A percentile compares a stretch with the other conserved stretches of the same genome.
These are phyloP conservation scores for Stephania japonica DNA, from an alignment of 164 flowering plant species.

Conservation along the genomic window DNA sequence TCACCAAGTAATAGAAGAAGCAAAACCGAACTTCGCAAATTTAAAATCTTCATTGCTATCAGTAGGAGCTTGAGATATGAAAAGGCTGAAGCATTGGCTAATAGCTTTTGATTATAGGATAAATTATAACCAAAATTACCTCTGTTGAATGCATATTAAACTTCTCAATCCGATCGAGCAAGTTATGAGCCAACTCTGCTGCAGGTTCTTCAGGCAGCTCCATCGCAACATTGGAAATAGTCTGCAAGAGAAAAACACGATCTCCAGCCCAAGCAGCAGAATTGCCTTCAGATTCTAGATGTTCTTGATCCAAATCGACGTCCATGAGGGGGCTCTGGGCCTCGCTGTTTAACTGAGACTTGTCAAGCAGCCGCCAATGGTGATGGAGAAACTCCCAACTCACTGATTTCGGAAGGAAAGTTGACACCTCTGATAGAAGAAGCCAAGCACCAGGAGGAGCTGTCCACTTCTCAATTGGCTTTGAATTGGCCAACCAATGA, in stretches of 20 bases:
- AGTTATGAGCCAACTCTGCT: conserved; percentile 76
- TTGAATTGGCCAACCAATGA: conserved; percentile 54
- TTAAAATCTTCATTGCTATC: not conserved
- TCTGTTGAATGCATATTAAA: conserved; percentile 93
- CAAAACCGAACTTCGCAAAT: not conserved
- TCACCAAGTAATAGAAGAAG: not conserved
- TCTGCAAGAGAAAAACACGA: conserved; percentile 81
- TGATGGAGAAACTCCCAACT: conserved; percentile 90
- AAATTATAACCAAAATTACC: conserved; percentile 34
- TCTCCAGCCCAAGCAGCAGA: conserved; percentile 83
- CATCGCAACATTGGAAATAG: conserved; percentile 82
- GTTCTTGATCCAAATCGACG: conserved; percentile 25
- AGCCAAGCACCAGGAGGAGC: conserved; percentile 97
- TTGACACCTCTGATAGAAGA: conserved; percentile 86
- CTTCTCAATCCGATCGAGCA: conserved; percentile 67
- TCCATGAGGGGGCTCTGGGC: conserved; percentile 24
- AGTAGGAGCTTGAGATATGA: not conserved
- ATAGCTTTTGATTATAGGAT: not conserved
- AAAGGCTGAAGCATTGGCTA: not conserved
- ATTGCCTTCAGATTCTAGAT: conserved; percentile 28
- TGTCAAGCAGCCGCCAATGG: conserved; percentile 90
- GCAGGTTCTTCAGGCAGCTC: conserved; percentile 86
- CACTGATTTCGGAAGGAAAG: conserved; percentile 63
- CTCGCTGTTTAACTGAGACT: conserved; percentile 25
- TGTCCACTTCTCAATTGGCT: conserved; percentile 82